Evolutionary conservation across 345 rosid genomes (phyloP).

Genomic region (Excoecaria cochinchinensis): DNA sequence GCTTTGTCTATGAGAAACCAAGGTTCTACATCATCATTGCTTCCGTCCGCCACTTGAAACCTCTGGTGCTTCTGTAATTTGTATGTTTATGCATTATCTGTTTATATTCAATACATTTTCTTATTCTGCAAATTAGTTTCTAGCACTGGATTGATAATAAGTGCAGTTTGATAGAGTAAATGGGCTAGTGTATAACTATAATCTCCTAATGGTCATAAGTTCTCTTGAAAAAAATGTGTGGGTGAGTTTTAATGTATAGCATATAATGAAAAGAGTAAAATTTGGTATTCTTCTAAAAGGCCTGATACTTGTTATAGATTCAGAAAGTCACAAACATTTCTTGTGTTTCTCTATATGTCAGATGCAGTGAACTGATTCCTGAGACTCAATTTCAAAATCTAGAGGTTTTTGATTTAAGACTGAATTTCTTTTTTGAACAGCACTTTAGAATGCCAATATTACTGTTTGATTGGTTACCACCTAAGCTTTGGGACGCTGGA

Average conservation of each 20-base stretch:
- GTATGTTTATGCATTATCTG: too few relatives aligned
- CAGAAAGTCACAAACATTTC: background rate
- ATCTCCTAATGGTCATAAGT: background rate
- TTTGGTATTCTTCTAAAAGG: background rate
- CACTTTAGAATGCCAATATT: background rate
- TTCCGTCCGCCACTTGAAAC: background rate
- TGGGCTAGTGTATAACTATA: background rate
- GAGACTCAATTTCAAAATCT: background rate
- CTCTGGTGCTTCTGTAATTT: background rate
- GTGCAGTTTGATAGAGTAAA: background rate
- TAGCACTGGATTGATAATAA: background rate
- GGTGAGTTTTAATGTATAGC: background rate
- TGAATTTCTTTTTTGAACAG: background rate
- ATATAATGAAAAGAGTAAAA: background rate
- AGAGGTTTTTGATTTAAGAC: background rate
- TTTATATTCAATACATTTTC: too few relatives aligned
- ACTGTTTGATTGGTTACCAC: background rate
- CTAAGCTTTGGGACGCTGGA: background rate
- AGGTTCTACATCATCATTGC: background rate
- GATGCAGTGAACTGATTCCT: background rate
- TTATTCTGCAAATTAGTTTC: background rate
- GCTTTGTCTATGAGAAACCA: background rate
- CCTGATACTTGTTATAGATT: background rate
- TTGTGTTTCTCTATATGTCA: background rate
- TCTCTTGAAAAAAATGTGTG: background rate